Evolutionary conservation across 192 early-diverging fungal species (phyloP).

Genomic region (Ambispora gerdemannii): DNA sequence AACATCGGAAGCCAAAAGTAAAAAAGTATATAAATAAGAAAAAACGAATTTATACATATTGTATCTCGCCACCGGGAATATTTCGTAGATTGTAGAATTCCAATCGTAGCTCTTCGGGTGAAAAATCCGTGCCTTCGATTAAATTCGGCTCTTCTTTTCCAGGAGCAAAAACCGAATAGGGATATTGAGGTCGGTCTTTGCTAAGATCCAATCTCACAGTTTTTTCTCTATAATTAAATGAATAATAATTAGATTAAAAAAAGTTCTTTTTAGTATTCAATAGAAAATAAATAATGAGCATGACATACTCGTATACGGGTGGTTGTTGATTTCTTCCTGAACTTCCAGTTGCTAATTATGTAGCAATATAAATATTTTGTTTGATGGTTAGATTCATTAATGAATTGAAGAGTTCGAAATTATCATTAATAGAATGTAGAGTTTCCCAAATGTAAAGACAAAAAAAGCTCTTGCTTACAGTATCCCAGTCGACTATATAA

Average conservation of each 20-base stretch:
- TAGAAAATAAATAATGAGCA: constrained; percentile 18
- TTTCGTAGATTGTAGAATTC: constrained; percentile 39
- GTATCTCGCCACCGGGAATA: constrained; percentile 25
- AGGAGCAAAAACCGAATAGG: constrained; percentile 52
- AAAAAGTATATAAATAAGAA: background rate
- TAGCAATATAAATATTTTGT: background rate
- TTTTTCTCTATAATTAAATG: constrained; percentile 32
- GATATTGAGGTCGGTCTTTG: constrained; percentile 48
- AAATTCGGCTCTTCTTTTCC: constrained; percentile 52
- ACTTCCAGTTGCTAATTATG: background rate
- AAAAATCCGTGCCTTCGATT: constrained; percentile 54
- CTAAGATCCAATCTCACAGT: constrained; percentile 38
- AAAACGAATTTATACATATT: constrained; percentile 23
- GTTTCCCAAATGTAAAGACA: background rate
- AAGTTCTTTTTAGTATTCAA: constrained; percentile 3
- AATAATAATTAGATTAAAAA: background rate
- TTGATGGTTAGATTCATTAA: background rate
- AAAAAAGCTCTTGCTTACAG: background rate
- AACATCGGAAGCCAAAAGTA: background rate
- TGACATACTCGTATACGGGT: constrained; percentile 35
- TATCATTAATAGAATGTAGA: no score
- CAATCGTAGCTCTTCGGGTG: constrained; percentile 56
- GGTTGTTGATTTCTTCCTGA: constrained; percentile 15
- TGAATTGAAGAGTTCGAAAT: no score
- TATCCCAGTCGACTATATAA: constrained; percentile 17